Evolutionary conservation across 2,329 filamentous ascomycete species (phyloP).

Genomic region (Hymenoscyphus repandus): DNA sequence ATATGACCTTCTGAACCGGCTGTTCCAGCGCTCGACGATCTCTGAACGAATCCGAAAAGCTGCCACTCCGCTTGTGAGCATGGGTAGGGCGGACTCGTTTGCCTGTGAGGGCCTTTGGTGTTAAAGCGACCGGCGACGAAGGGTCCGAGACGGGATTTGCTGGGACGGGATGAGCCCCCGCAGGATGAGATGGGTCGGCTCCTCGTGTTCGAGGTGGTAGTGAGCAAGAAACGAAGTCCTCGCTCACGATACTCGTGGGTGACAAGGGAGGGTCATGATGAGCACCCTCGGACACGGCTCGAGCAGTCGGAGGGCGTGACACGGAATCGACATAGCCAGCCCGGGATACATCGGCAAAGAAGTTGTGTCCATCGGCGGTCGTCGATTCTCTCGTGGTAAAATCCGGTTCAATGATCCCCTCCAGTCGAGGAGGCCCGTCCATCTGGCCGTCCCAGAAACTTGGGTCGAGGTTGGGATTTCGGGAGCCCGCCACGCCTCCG

Average conservation of each 20-base stretch:
- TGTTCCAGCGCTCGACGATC: constrained; percentile 49
- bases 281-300: constrained; percentile 1
- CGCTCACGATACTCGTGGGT: constrained; percentile 52
- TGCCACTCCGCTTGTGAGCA: constrained; percentile 77
- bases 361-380: constrained; percentile 33
- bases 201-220: constrained; percentile 50
- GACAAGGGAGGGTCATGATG: constrained; percentile 38
- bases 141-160: constrained; percentile 43
- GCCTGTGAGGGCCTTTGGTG: constrained; percentile 51
- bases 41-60: constrained; percentile 77
- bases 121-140: constrained; percentile 49
- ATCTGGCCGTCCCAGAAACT: constrained; percentile 44
- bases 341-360: constrained; percentile 42
- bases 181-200: constrained; percentile 37
- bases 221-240: constrained; percentile 59
- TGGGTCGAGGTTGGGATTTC: constrained; percentile 50
- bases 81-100: constrained; percentile 54
- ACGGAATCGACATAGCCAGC: constrained; percentile 45
- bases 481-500: constrained; percentile 64
- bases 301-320: constrained; percentile 29
- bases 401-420: constrained; percentile 35
- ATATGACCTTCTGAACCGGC: constrained; percentile 41
- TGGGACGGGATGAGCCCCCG: constrained; percentile 52
- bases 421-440: constrained; percentile 41
- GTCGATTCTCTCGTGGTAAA: constrained; percentile 24